Evolutionary conservation across 768 basidiomycete genomes (phyloP).

Genomic region (Amanita inopinata): DNA sequence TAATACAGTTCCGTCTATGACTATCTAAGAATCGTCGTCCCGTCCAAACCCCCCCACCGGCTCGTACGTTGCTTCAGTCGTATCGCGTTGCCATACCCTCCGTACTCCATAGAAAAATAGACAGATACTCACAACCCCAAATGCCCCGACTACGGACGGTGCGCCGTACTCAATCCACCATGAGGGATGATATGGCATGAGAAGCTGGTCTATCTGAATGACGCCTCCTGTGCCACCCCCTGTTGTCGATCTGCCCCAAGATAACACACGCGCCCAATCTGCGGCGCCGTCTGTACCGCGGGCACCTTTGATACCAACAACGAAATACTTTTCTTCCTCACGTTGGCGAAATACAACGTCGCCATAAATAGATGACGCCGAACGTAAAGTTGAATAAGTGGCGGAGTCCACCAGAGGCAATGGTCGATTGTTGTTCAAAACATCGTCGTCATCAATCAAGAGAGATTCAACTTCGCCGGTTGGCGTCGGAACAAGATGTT

Average conservation of each 20-base stretch:
- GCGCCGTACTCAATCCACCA: constrained; percentile 77
- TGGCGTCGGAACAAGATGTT: constrained; percentile 60
- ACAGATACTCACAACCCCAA: constrained; percentile 54
- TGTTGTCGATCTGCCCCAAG: constrained; percentile 72
- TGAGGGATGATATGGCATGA: constrained; percentile 78
- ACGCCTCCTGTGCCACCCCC: constrained; percentile 77
- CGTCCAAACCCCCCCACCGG: constrained; percentile 73
- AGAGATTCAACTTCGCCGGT: constrained; percentile 14
- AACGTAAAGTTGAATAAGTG: constrained; percentile 73
- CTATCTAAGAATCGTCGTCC: constrained; percentile 33
- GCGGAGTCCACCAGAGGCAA: constrained; percentile 60
- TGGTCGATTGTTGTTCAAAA: constrained; percentile 62
- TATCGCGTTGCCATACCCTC: constrained; percentile 62
- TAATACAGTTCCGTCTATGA: neutral
- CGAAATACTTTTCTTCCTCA: constrained; percentile 40
- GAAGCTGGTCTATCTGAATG: constrained; percentile 73
- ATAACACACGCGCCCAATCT: constrained; percentile 56
- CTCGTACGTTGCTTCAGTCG: constrained; percentile 83
- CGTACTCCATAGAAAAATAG: constrained; percentile 67
- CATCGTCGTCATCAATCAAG: constrained; percentile 10
- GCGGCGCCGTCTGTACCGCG: constrained; percentile 51
- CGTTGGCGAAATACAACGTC: constrained; percentile 68
- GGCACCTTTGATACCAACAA: constrained; percentile 69
- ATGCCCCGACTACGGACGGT: constrained; percentile 48
- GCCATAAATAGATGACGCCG: constrained; percentile 57